Conservation (phyloP, 169 alveolate genomes). For the Eimeria acervulina region DNA sequence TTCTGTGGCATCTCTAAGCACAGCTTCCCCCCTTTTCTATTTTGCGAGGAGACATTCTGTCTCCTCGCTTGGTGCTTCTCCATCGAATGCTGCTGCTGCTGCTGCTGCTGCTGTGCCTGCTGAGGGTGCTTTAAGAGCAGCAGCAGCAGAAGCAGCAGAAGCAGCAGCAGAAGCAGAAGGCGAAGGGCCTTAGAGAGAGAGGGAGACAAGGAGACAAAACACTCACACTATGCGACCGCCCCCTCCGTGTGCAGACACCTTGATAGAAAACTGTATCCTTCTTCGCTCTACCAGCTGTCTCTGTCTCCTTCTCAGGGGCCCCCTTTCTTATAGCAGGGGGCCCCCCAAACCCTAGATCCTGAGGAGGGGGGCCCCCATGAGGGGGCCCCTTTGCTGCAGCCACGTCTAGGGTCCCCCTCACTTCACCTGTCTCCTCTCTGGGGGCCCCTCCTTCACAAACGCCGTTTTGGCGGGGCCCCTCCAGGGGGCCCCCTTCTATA, state of each 20-base stretch:
- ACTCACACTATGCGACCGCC: neutral
- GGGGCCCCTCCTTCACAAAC: neutral
- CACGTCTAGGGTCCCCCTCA: neutral
- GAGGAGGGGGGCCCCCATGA: neutral
- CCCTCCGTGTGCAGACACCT: neutral
- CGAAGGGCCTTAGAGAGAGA: no score
- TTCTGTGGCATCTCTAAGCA: no score
- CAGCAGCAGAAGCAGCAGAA: slow-evolving; percentile 5
- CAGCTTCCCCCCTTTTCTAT: no score
- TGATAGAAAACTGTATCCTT: neutral
- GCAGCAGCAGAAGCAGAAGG: neutral
- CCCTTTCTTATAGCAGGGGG: neutral
- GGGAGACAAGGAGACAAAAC: no score
- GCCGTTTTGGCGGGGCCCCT: neutral
- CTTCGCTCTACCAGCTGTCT: neutral
- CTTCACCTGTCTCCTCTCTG: neutral
- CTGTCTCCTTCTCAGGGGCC: neutral
- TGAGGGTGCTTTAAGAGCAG: neutral
- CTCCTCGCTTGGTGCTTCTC: no score
- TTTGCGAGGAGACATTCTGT: no score
- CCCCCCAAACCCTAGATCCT: neutral
- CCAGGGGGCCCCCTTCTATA: neutral
- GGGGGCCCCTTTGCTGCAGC: neutral
- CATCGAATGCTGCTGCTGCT: no score
- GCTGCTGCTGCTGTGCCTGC: neutral